Base-by-base conservation (phyloP, 2,329 filamentous ascomycete species). In the Alternaria sp. region DNA sequence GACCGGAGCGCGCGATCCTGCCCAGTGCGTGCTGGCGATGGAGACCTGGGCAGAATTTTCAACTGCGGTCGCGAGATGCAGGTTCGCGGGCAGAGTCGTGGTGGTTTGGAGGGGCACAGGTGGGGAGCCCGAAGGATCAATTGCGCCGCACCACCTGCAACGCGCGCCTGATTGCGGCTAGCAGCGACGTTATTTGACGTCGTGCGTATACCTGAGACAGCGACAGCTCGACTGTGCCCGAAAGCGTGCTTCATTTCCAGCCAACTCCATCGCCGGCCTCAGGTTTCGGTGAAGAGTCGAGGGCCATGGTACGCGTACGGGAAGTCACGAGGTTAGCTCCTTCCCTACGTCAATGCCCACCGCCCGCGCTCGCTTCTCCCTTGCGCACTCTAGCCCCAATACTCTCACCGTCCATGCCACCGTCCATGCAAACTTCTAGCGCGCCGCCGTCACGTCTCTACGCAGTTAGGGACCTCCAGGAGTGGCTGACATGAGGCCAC, bases 121-220 rank as follows among this genome's bases (percentile, higher is more conserved):
- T 62, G 62, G 63, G 49, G 62, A 56, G 52, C 49, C 32, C 49
- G 47, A 52, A 62, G 61, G 58, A 66, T 62, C 54, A 51, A 61
- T 49, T 59, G 56, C 62, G 68, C 62, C 54, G 62, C 66, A 69
- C 61, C 62, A 61, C 65, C 23, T 56, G 59, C 63, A 60, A 59
- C 58, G 47, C 44, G 26, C 19, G 13, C 61, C 68, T 62, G 36
- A 49, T 65, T 56, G 58, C 43, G 54, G 62, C 56, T 72, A 72
- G 70, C 49, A 60, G 56, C 26, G 62, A 54, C 63, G 63, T 64
- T 67, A 61, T 59, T 59, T 44, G 62, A 63, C 67, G 40, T 66
- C 49, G 50, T 28, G 59, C 56, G 64, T 72, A 62, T 70, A 72
- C 51, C 49, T 73, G 71, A 73, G 68, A 72, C 71, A 32, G 49